Base-by-base conservation (phyloP, 129 eudicot genomes). In the Logfia minima region DNA sequence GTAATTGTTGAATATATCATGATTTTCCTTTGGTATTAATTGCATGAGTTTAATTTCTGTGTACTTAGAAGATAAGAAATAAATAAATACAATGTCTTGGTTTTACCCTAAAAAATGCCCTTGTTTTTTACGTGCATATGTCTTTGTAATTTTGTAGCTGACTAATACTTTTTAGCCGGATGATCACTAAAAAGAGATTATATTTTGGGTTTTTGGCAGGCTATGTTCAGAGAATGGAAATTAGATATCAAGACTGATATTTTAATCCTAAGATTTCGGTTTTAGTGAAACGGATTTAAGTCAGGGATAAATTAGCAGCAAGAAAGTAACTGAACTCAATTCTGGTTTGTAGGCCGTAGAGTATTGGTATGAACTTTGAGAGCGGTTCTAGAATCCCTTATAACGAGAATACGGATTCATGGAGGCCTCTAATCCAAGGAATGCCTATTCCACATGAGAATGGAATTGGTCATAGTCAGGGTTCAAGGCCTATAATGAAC, bases 301-400 rank as follows among this genome's bases (percentile, higher is more conserved):
- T 24, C 51, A 37, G 41, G 51, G 63, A 34, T 34, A 34, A 34
- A 34, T 39, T 8, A 39, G 48, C 48, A 39, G 48, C 48, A 39
- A 39, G 48, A 39, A 39, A 39, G 48, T 39, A 8, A 39, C 11
- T 39, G 10, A 39, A 39, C 11, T 39, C 48, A 39, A 39, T 65
- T 72, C 26, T 48, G 80, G 80, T 26, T 62, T 31, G 64, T 72
- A n/a, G 80, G 55, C 37, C 48, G 79, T 52, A 37, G 77, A 51
- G 70, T 65, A 41, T 61, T 39, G 74, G 66, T 51, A 89, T 87
- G 96, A 85, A 74, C 52, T 77, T 67, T 79, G 88, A 90, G 83
- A 86, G 69, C 75, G 86, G 65, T 58, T 73, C 70, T 75, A 60
- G 66, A 59, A 31, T 64, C 70, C 78, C 83, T 63, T 53, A 4